Base-by-base conservation (phyloP, 495 filamentous ascomycete genomes). In the Hypomontagnella monticulosa region DNA sequence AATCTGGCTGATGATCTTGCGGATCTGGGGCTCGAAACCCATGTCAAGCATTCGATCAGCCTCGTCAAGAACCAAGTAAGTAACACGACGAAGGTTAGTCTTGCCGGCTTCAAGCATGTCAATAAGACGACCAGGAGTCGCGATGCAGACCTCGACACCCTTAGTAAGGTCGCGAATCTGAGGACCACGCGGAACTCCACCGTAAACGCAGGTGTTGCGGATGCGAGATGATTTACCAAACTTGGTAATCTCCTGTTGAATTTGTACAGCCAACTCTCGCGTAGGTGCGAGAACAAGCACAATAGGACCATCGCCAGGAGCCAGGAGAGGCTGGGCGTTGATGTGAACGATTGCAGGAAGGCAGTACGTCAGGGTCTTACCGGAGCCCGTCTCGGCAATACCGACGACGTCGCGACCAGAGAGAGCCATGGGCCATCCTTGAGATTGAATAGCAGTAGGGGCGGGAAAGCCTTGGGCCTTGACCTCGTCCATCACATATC, bases 341-440 rank as follows among this genome's bases (percentile, higher is more conserved):
- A 99, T 99, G 84, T 99, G 95, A 44, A 99, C 95, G 67, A 99
- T 99, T 60, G 95, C 93, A 42, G 95, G 95, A 58, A 99, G 88
- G 81, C 95, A 99, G 84, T 99, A 99, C 37, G 93, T 97, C 57
- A 99, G 83, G 0, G 95, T 99, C 89, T 99, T 99, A 84, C 95
- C 95, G 68, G 95, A 99, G 74, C 95, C 95, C 36, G 95, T 99
- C 84, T 99, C 95, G 73, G 95, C 95, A 80, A 99, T 97, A 88
- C 95, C 95, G 75, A 99, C 95, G 57, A 98, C 95, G 75, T 99
- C 95, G 69, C 95, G 94, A 78, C 95, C 95, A 42, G 94, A 96
- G 46, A 99, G 88, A 74, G 95, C 93, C 95, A 98, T 98, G 49
- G 95, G 95, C 95, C 95, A 99, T 67, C 95, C 96, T 77, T 98